Base-by-base conservation (phyloP, 352 stramenopile species). In the Globisporangium orthogonon region DNA sequence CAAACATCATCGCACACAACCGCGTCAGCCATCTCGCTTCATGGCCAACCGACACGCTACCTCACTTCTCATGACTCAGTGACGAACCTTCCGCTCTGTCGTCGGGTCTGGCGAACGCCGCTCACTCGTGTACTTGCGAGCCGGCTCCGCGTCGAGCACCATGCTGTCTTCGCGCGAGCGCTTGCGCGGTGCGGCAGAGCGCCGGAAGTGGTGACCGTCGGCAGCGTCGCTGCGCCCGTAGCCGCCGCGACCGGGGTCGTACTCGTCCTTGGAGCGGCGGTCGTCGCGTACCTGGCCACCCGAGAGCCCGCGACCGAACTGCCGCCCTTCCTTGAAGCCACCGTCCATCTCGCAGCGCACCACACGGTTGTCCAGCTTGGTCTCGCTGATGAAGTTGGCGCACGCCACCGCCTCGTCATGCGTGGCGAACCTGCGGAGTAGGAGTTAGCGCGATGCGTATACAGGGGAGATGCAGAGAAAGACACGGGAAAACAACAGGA, bases 291-390 rank as follows among this genome's bases (percentile, higher is more conserved):
- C 86, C 66, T 96, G 87, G 4, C 84, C 84, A 11, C 87, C 87
- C 10, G 86, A 91, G 18, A 83, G 70, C 1, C 85, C 86, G 46
- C 87, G 78, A 4, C 87, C 87, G 54, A 93, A 96, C 68, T 96
- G 87, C 0, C 87, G 78, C 10, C 87, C 87, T 62, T 95, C 84
- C 33, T 74, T 71, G 62, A 94, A 96, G 29, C 87, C 87, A 17
- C 84, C 84, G 59, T 96, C 87, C 82, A 94, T 93, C 56, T 95
- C 86, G 45, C 84, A 92, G 50, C 85, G 84, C 63, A 96, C 86
- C 45, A 93, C 77, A 41, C 84, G 84, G 66, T 89, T 89, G 66
- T 96, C 87, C 10, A 96, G 67, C 72, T 94, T 94, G 44, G 86
- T 92, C 54, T 91, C 83, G 56, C 73, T 94, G 56, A 96, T 63